A percentile compares a stretch with the other conserved stretches of the same genome.
Evolutionary conservation across 768 basidiomycete species (phyloP).

Genomic region (Paxillus involutus): DNA sequence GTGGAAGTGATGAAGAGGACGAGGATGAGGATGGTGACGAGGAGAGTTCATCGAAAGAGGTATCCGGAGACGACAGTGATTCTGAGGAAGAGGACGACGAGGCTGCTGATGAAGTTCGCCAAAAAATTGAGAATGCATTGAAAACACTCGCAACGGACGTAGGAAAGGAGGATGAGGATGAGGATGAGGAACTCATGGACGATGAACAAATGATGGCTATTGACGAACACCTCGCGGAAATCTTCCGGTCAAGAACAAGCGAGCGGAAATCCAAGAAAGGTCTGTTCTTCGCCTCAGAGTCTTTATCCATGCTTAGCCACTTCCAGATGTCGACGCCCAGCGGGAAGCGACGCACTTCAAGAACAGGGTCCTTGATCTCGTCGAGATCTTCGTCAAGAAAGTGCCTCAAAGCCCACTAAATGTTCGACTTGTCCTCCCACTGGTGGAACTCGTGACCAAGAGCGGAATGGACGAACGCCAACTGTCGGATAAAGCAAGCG

Average conservation of each 20-base stretch:
- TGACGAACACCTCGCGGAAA: constrained; percentile 86
- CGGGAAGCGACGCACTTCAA: constrained; percentile 95
- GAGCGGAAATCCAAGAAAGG: constrained; percentile 68
- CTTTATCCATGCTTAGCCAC: not conserved
- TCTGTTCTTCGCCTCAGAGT: constrained; percentile 29
- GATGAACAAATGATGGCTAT: constrained; percentile 99
- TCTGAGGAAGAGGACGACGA: constrained; percentile 14
- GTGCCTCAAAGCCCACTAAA: constrained; percentile 73
- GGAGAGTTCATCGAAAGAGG: too few relatives aligned
- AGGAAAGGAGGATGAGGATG: constrained; percentile 51
- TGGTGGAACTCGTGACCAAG: constrained; percentile 71
- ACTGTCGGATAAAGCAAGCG: constrained; percentile 83
- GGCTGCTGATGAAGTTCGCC: constrained; percentile 50
- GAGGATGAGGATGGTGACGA: constrained; percentile 44
- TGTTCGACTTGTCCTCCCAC: constrained; percentile 67
- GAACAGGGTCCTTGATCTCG: constrained; percentile 91
- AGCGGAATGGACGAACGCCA: constrained; percentile 79
- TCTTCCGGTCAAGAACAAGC: constrained; percentile 70
- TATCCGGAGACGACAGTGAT: too few relatives aligned
- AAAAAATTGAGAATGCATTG: constrained; percentile 64
- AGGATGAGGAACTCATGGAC: constrained; percentile 75
- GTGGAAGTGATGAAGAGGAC: constrained; percentile 35
- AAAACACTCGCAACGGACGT: constrained; percentile 58
- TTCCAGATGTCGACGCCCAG: constrained; percentile 63
- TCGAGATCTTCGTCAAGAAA: constrained; percentile 80